Base-by-base conservation (phyloP, 2,329 filamentous ascomycete species). In the Acrodontium crateriforme region DNA sequence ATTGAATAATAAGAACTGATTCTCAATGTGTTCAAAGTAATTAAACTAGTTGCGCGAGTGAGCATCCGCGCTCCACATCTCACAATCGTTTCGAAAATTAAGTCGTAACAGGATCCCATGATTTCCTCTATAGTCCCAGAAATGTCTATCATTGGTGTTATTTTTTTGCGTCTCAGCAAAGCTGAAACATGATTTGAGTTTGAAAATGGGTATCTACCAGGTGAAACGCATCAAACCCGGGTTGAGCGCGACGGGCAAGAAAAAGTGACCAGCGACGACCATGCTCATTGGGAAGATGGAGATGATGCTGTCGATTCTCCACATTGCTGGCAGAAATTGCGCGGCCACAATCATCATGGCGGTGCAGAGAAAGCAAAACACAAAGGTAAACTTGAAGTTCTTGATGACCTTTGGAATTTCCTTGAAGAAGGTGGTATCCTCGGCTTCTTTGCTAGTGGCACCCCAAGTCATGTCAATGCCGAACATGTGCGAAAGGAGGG, bases 221-320 rank as follows among this genome's bases (percentile, higher is more conserved):
- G 64, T 69, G 44, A 74, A 71, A 46, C 64, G 60, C 70, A 77
- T 75, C 54, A 76, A 46, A 27, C 67, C 69, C 12, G 72, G 72
- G 41, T 76, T 76, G 35, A 76, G 51, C 31, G 60, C 59, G 26
- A 77, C 62, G 7, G 71, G 71, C 33, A 74, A 49, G 21, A 69
- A 49, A 44, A 74, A 69, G 45, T 75, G 69, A 19, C 57, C 59
- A 24, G 60, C 50, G 8, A 74, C 54, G 19, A 70, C 54, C 20
- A 57, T 61, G 13, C 50, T 52, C 14, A 77, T 48, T 13, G 73
- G 72, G 41, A 60, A 71, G 46, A 78, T 71, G 30, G 71, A 67
- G 9, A 68, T 63, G 40, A 77, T 68, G 29, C 59, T 47, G 12
- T 52, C 54, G 45, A 78, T 75, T 35, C 55, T 56, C 69, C 70